phyloP scores from a whole-genome alignment of 2,329 filamentous ascomycete species.

The Cercospora canescens region DNA sequence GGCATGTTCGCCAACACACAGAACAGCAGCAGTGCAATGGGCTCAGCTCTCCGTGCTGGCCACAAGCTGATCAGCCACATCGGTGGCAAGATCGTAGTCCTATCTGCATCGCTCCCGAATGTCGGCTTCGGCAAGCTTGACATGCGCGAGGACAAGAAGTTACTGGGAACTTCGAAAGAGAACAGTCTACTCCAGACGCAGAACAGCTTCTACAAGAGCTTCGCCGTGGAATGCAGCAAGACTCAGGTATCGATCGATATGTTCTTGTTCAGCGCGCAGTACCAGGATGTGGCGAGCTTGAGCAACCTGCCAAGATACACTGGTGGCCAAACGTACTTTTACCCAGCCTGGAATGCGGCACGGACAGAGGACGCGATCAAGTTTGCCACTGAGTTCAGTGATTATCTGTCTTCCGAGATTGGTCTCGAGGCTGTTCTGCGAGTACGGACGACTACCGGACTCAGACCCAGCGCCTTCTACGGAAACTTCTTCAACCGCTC shows the following conservation, averaged over 20 bases:
- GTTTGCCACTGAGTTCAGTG: constrained; percentile 94
- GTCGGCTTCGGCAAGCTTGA: constrained; percentile 86
- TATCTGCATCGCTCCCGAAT: constrained; percentile 88
- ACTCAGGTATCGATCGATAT: constrained; percentile 98
- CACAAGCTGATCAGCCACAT: constrained; percentile 95
- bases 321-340: constrained; percentile 97
- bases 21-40: constrained; percentile 88
- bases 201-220: constrained; percentile 98
- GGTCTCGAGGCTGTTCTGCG: constrained; percentile 93
- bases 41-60: constrained; percentile 84
- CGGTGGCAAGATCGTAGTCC: constrained; percentile 90
- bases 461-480: constrained; percentile 97
- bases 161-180: constrained; percentile 92
- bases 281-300: constrained; percentile 94
- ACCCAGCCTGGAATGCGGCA: constrained; percentile 95
- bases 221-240: constrained; percentile 97
- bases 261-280: constrained; percentile 94
- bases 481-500: constrained; percentile 99
- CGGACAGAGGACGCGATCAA: constrained; percentile 95
- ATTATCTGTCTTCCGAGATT: constrained; percentile 95
- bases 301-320: constrained; percentile 96
- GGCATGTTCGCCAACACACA: constrained; percentile 97
- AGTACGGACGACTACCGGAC: constrained; percentile 88
- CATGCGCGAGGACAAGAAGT: constrained; percentile 93
- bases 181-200: constrained; percentile 82